A percentile compares a stretch with the other conserved stretches of the same genome.
Conservation (phyloP, 129 eudicot genomes). For the Silybum marianum region DNA sequence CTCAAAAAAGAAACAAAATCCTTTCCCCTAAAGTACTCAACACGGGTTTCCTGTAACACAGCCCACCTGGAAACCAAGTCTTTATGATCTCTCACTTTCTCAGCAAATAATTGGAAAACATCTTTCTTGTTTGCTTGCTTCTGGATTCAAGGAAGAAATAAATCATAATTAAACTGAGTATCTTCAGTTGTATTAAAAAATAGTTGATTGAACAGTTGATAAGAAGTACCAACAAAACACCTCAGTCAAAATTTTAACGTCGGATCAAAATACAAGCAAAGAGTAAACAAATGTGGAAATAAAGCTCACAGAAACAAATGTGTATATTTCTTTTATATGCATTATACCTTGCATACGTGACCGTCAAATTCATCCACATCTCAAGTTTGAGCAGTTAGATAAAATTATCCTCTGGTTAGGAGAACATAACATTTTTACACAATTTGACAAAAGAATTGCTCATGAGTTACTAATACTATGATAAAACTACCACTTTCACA, state of each 20-base stretch:
- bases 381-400: neutral
- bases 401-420: neutral
- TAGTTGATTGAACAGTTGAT: conserved; percentile 3
- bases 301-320: conserved; percentile 6
- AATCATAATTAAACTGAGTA: neutral
- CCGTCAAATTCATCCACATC: conserved; percentile 11
- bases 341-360: neutral
- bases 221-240: conserved; percentile 7
- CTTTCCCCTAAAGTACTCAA: conserved; percentile 96
- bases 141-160: conserved; percentile 41
- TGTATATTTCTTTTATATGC: neutral
- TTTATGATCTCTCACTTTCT: conserved; percentile 94
- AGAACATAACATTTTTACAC: neutral
- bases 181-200: neutral
- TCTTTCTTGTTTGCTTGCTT: conserved; percentile 89
- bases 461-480: neutral
- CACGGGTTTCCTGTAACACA: conserved; percentile 96
- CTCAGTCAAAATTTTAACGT: neutral
- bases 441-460: neutral
- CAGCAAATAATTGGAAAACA: conserved; percentile 87
- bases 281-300: conserved; percentile 5
- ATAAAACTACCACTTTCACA: neutral
- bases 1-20: conserved; percentile 86
- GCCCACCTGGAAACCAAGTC: conserved; percentile 98
- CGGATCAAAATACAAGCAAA: neutral